phyloP scores from a whole-genome alignment of 2,329 filamentous ascomycete genomes.

The Fusarium sp. region DNA sequence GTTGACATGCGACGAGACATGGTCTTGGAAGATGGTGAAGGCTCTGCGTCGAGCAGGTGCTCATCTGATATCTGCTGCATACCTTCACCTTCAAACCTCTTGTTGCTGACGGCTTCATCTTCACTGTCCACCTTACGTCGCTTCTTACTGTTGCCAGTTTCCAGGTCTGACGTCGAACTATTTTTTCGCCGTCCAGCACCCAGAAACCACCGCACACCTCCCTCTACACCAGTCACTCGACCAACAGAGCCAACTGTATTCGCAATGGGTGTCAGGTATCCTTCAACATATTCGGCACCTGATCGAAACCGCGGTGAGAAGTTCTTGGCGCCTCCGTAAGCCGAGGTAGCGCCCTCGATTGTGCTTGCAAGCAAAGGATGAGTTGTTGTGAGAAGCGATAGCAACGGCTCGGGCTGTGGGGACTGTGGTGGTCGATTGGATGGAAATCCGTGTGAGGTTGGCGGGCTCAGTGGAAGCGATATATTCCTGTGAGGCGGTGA shows the following conservation, averaged over 20 bases:
- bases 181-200: constrained; percentile 68
- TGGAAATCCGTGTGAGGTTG: constrained; percentile 51
- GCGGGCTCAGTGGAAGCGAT: constrained; percentile 56
- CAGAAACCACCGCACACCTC: constrained; percentile 86
- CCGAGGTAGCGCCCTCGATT: constrained; percentile 85
- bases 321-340: constrained; percentile 89
- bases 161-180: constrained; percentile 61
- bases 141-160: constrained; percentile 64
- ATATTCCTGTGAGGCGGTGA: constrained; percentile 66
- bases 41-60: constrained; percentile 42
- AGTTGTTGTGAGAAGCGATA: constrained; percentile 87
- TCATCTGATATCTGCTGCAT: constrained; percentile 47
- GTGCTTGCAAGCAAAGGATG: constrained; percentile 89
- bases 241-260: constrained; percentile 88
- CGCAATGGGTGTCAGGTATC: constrained; percentile 86
- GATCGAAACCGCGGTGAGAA: constrained; percentile 90
- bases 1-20: constrained; percentile 69
- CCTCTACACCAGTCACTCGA: constrained; percentile 87
- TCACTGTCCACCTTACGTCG: constrained; percentile 67
- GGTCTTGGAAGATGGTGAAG: constrained; percentile 46
- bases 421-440: constrained; percentile 52
- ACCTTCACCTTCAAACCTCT: constrained; percentile 47
- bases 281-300: constrained; percentile 91
- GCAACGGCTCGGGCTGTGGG: constrained; percentile 78
- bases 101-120: constrained; percentile 49